A percentile compares a stretch with the other conserved stretches of the same genome.
Evolutionary conservation across 768 basidiomycete genomes (phyloP).

Genomic region (Calocybe gangraenosa): DNA sequence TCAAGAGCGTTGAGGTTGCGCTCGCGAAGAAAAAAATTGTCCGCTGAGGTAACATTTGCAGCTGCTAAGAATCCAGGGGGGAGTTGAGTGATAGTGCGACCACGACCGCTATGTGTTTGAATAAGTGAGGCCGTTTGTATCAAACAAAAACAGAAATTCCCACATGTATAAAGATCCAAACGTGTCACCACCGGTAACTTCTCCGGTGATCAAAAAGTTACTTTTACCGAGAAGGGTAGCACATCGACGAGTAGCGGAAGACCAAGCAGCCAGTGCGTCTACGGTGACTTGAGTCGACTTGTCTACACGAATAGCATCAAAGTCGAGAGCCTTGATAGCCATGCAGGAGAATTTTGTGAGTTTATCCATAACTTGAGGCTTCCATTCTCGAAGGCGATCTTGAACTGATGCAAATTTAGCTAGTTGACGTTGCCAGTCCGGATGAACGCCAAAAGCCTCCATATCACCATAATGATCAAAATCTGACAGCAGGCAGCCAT

Average conservation of each 20-base stretch:
- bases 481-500: conserved; percentile 78
- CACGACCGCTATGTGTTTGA: conserved; percentile 64
- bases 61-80: conserved; percentile 69
- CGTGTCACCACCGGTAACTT: conserved; percentile 91
- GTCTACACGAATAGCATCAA: conserved; percentile 94
- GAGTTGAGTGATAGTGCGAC: conserved; percentile 69
- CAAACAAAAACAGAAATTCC: conserved; percentile 21
- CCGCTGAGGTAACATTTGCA: conserved; percentile 54
- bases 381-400: conserved; percentile 94
- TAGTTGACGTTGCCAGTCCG: conserved; percentile 90
- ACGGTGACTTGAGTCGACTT: conserved; percentile 92
- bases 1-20: conserved; percentile 63
- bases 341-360: conserved; percentile 80
- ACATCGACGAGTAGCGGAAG: conserved; percentile 67
- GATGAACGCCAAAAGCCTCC: conserved; percentile 96
- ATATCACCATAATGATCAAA: conserved; percentile 97
- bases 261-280: conserved; percentile 75
- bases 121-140: not conserved
- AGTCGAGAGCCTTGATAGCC: conserved; percentile 81
- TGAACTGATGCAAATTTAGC: conserved; percentile 96
- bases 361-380: conserved; percentile 70
- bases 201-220: conserved; percentile 89
- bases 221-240: conserved; percentile 68
- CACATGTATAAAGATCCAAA: conserved; percentile 86
- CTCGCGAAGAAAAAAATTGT: conserved; percentile 77